Base-by-base conservation (phyloP, 169 alveolate species). In the Perkinsus marinus region DNA sequence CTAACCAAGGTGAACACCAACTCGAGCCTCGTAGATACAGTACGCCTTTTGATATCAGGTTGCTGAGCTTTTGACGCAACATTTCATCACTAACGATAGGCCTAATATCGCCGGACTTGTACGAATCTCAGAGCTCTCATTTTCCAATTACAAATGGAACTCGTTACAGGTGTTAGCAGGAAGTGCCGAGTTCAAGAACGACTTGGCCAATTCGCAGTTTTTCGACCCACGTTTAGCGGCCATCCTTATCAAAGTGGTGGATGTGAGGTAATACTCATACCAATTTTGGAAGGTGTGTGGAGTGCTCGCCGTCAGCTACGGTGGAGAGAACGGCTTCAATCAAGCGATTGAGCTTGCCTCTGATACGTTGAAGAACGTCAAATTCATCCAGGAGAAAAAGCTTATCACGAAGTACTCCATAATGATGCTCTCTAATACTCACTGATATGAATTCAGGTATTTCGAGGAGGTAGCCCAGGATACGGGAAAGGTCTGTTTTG, bases 311-410 rank as follows among this genome's bases (percentile, higher is more conserved):
- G 34, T 2, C 22, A 94, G 97, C 39, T 99, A 99, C 94, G 99
- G 99, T n/a, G 99, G 99, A 16, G 99, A 98, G 95, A 98, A 98
- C 94, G 99, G 99, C 9, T 98, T 99, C 92, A 98, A 98, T 91
- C 99, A 99, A 94, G 99, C 99, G 46, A 98, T 98, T 91, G 98
- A 98, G 93, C 96, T 98, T 46, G 95, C 99, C 68, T 95, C 98
- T 39, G 99, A 98, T 93, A 97, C 99, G 37, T 95, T 98, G 39
- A 93, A 96, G 43, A 97, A 97, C 93, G 98, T 97, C 36, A 96
- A 97, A 91, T 97, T 97, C 91, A 95, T 97, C 43, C 98, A 97
- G 92, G 99, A 97, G 57, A 97, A 97, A 95, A 92, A 92, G 43
- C 94, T 95, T 0, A 94, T 95, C 91, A 92, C 95, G 37, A 92